Percentiles rank a stretch among this genome's conserved stretches.
Evolutionary conservation across 371 early-diverging fungal genomes (phyloP).

Genomic region (Cladochytrium tenue): DNA sequence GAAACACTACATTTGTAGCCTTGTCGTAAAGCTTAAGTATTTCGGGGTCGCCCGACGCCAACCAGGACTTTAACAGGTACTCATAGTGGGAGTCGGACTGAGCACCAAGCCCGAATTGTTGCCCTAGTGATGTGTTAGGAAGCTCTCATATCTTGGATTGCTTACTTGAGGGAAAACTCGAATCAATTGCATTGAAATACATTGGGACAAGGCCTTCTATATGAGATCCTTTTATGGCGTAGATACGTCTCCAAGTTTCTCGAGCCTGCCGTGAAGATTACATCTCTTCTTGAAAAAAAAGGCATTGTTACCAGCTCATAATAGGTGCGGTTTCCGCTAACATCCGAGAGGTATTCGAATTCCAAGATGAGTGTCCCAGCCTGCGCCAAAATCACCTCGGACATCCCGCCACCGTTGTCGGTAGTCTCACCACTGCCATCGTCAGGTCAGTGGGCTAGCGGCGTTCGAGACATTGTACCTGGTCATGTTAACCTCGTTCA

Average conservation of each 20-base stretch:
- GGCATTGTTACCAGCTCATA: slow-evolving; percentile 52
- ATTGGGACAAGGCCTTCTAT: not conserved
- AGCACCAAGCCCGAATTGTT: slow-evolving; percentile 29
- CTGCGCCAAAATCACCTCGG: slow-evolving; percentile 25
- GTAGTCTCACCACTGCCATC: not conserved
- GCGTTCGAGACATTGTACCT: not conserved
- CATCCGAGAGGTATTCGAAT: slow-evolving; percentile 44
- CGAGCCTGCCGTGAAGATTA: slow-evolving; percentile 63
- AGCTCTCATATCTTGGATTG: too few species aligned
- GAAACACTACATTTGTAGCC: slow-evolving; percentile 45
- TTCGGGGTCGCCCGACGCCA: slow-evolving; percentile 55
- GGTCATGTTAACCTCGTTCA: not conserved
- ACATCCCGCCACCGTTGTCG: not conserved
- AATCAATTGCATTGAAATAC: not conserved
- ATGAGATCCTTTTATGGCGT: not conserved
- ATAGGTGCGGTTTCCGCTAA: slow-evolving; percentile 61
- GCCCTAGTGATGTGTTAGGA: too few species aligned
- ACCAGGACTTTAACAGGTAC: slow-evolving; percentile 74
- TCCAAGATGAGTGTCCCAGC: slow-evolving; percentile 45
- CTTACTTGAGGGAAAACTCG: not conserved
- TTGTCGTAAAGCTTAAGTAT: slow-evolving; percentile 56
- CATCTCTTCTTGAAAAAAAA: slow-evolving; percentile 54
- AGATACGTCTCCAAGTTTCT: slow-evolving; percentile 46
- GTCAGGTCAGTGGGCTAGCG: too few species aligned
- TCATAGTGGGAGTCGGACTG: slow-evolving; percentile 48